These are phyloP conservation scores for Graphilbum fragrans DNA, from an alignment of 2,329 filamentous ascomycete species.

Conservation along the genomic window DNA sequence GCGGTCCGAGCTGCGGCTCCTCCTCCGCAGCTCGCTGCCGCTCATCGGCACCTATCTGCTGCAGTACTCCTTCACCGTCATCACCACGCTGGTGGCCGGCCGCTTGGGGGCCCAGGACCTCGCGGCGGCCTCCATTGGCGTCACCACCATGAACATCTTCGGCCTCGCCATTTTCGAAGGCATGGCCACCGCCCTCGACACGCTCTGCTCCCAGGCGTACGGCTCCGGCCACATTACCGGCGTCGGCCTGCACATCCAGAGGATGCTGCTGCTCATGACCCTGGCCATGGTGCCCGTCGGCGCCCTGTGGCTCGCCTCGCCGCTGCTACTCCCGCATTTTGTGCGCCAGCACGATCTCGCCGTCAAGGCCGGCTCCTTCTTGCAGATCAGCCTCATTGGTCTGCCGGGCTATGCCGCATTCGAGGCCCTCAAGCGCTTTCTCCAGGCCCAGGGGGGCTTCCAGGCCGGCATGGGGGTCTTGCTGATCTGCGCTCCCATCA, in stretches of 20 bases:
- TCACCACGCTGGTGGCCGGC: constrained; percentile 48
- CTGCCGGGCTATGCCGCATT: constrained; percentile 64
- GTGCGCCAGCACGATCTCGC: constrained; percentile 43
- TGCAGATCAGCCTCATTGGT: constrained; percentile 54
- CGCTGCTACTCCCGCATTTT: constrained; percentile 37
- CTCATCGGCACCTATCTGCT: constrained; percentile 47
- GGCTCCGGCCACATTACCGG: constrained; percentile 57
- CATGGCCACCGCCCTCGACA: constrained; percentile 60
- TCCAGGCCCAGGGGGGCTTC: constrained; percentile 68
- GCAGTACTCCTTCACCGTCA: constrained; percentile 50
- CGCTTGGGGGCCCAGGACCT: constrained; percentile 46
- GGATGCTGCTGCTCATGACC: constrained; percentile 62
- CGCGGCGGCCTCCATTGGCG: constrained; percentile 36
- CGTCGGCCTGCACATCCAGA: constrained; percentile 59
- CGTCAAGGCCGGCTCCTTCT: constrained; percentile 53
- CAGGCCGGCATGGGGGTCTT: constrained; percentile 41
- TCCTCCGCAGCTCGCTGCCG: constrained; percentile 42
- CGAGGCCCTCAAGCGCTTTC: constrained; percentile 62
- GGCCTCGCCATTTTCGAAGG: constrained; percentile 51
- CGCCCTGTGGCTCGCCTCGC: constrained; percentile 50
- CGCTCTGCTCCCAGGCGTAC: constrained; percentile 62
- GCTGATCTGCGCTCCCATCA: constrained; percentile 46
- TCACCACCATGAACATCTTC: constrained; percentile 51
- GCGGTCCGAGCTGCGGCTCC: constrained; percentile 55
- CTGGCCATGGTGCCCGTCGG: constrained; percentile 54